phyloP scores from a whole-genome alignment of 2,329 filamentous ascomycete genomes.

The Aspergillus puulaauensis region DNA sequence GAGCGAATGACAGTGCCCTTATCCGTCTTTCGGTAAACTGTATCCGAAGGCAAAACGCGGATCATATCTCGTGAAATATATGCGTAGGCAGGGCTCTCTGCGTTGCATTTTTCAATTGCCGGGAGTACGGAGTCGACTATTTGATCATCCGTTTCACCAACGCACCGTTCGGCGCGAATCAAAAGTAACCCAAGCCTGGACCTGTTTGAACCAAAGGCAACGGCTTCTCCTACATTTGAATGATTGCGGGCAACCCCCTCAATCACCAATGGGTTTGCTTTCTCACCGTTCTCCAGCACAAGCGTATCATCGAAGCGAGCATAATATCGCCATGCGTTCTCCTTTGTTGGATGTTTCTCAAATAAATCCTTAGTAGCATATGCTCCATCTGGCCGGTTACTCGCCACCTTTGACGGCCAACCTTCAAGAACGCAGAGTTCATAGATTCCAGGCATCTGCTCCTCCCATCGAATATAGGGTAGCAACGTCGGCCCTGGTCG shows the following conservation, averaged over 20 bases:
- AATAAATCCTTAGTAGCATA: constrained; percentile 53
- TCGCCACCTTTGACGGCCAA: constrained; percentile 40
- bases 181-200: constrained; percentile 57
- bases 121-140: constrained; percentile 52
- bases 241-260: constrained; percentile 57
- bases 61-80: constrained; percentile 26
- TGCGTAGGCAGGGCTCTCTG: constrained; percentile 41
- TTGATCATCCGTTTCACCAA: constrained; percentile 43
- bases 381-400: constrained; percentile 48
- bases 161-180: constrained; percentile 46
- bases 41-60: constrained; percentile 17
- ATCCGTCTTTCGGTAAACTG: constrained; percentile 21
- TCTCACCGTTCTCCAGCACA: constrained; percentile 51
- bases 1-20: constrained; percentile 26
- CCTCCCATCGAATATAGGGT: constrained; percentile 44
- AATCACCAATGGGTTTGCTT: constrained; percentile 48
- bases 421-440: constrained; percentile 38
- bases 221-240: constrained; percentile 53
- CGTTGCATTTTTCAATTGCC: constrained; percentile 53
- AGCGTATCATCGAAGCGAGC: constrained; percentile 49
- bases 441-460: constrained; percentile 33
- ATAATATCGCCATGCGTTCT: constrained; percentile 49
- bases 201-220: constrained; percentile 58
- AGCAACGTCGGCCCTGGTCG: constrained; percentile 40
- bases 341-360: constrained; percentile 40